Conservation (phyloP, 306 rosid genomes). For the Vigna trinervia region DNA sequence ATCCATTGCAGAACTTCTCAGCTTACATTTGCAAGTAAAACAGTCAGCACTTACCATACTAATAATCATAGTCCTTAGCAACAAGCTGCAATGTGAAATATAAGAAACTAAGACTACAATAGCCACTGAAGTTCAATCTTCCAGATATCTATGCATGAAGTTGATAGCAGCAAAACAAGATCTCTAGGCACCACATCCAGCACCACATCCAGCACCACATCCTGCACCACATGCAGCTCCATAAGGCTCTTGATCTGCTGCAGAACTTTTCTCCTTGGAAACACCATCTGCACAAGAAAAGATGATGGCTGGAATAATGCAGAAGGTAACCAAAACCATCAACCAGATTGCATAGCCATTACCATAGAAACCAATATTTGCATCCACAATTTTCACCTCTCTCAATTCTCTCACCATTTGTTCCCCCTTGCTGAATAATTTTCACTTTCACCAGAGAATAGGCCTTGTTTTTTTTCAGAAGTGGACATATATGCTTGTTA, state of each 20-base stretch:
- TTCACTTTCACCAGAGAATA: not conserved
- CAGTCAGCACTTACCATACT: constrained; percentile 24
- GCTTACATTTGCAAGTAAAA: constrained; percentile 17
- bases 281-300: constrained; percentile 71
- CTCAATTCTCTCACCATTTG: constrained; percentile 65
- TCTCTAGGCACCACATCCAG: constrained; percentile 70
- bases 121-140: constrained; percentile 15
- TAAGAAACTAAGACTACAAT: constrained; percentile 17
- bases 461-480: constrained; percentile 31
- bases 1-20: constrained; percentile 12
- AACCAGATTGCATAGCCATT: constrained; percentile 45
- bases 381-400: constrained; percentile 46
- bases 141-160: constrained; percentile 25
- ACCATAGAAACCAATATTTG: constrained; percentile 41
- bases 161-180: not conserved
- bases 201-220: constrained; percentile 70
- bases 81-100: constrained; percentile 28
- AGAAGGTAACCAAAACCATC: constrained; percentile 56
- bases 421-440: not conserved
- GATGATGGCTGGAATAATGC: constrained; percentile 56
- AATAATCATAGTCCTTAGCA: constrained; percentile 26
- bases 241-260: constrained; percentile 53
- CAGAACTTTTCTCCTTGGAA: constrained; percentile 58
- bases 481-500: constrained; percentile 45
- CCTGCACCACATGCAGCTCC: constrained; percentile 68